Conservation (phyloP, 2,329 filamentous ascomycete species). For the Ceratocystis cacaofunesta region DNA sequence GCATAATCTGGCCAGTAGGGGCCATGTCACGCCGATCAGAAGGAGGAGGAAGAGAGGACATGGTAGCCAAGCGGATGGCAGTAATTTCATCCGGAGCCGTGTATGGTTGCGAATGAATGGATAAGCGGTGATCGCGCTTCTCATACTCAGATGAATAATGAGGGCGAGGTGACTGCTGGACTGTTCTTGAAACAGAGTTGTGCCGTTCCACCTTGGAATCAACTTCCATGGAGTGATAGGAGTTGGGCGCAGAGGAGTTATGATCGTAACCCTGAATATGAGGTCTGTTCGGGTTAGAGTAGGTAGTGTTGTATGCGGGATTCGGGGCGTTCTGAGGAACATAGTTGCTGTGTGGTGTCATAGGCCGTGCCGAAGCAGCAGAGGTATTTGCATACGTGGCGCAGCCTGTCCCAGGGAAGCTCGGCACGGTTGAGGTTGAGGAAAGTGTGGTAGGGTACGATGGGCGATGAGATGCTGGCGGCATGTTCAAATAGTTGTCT, state of each 20-base stretch:
- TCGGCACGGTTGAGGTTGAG: background rate
- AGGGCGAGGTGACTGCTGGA: slow-evolving; percentile 8
- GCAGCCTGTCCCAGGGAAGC: background rate
- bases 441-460: background rate
- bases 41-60: background rate
- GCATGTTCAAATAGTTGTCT: background rate
- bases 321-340: background rate
- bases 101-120: background rate
- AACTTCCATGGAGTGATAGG: slow-evolving; percentile 5
- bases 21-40: background rate
- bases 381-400: background rate
- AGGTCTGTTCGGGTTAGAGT: slow-evolving; percentile 1
- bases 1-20: background rate
- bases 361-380: slow-evolving; percentile 20
- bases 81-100: background rate
- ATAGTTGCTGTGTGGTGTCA: slow-evolving; percentile 20
- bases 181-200: slow-evolving; percentile 1
- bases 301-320: background rate
- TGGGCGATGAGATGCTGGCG: background rate
- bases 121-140: background rate
- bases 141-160: slow-evolving; percentile 7
- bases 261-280: slow-evolving; percentile 9
- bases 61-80: background rate
- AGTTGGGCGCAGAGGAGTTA: slow-evolving; percentile 6
- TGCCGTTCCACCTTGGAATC: slow-evolving; percentile 11